phyloP scores from a whole-genome alignment of 768 basidiomycete genomes.

The Russula emetica region DNA sequence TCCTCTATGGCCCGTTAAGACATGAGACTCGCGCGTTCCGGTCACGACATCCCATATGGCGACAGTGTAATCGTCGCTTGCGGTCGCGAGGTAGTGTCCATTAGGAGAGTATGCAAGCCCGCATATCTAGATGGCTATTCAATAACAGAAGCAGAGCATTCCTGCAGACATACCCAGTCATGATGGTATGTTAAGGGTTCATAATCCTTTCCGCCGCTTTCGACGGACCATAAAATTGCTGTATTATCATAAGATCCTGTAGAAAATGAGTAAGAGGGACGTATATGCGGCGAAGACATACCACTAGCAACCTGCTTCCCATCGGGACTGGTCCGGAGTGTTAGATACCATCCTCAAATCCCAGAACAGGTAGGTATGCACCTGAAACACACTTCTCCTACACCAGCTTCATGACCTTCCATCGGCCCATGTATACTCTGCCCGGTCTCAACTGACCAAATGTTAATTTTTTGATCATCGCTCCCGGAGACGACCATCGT shows the following conservation, averaged over 20 bases:
- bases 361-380: neutral
- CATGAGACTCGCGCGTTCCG: conserved; percentile 40
- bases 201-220: conserved; percentile 8
- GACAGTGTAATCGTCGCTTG: conserved; percentile 46
- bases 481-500: conserved; percentile 23
- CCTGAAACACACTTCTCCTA: conserved; percentile 22
- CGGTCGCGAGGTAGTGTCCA: conserved; percentile 37
- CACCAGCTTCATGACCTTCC: conserved; percentile 10
- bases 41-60: conserved; percentile 45
- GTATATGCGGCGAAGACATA: neutral
- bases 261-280: neutral
- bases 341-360: neutral
- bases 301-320: conserved; percentile 22
- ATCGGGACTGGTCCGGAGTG: conserved; percentile 10
- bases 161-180: conserved; percentile 10
- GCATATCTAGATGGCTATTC: conserved; percentile 2
- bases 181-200: neutral
- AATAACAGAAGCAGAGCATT: neutral
- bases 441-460: conserved; percentile 21
- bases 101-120: conserved; percentile 23
- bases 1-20: neutral
- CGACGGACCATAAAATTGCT: conserved; percentile 19
- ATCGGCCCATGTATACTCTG: conserved; percentile 18
- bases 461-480: conserved; percentile 18
- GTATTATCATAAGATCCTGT: conserved; percentile 15